Conservation (phyloP, 2,329 filamentous ascomycete species). For the Ophiostoma fasciatum region DNA sequence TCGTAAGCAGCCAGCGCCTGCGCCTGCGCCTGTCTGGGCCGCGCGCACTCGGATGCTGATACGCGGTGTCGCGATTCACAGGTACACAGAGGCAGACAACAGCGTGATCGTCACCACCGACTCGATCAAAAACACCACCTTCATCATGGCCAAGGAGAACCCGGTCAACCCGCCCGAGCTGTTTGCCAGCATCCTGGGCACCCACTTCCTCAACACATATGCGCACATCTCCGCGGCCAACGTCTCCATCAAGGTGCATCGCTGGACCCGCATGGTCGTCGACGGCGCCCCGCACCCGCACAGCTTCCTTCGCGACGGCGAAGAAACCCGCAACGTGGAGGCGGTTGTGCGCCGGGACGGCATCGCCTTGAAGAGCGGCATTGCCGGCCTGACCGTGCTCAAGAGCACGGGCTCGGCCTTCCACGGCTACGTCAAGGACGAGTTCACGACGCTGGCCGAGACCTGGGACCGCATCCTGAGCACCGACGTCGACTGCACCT, state of each 20-base stretch:
- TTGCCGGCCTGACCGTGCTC: conserved; percentile 72
- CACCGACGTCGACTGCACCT: conserved; percentile 77
- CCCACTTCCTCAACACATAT: conserved; percentile 83
- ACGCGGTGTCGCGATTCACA: too few species aligned
- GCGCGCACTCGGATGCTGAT: too few species aligned
- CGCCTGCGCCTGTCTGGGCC: too few species aligned
- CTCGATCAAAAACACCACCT: conserved; percentile 94
- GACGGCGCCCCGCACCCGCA: conserved; percentile 88
- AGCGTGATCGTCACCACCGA: conserved; percentile 90
- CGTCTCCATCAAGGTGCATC: conserved; percentile 67
- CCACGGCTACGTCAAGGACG: conserved; percentile 84
- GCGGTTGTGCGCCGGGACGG: conserved; percentile 55
- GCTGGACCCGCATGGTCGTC: conserved; percentile 80
- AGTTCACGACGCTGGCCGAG: conserved; percentile 82
- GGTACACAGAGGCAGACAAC: conserved; percentile 90
- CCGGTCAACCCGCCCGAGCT: conserved; percentile 87
- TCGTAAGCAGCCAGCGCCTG: conserved; percentile 39
- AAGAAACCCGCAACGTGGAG: conserved; percentile 74
- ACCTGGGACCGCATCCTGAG: conserved; percentile 92
- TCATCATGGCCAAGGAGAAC: conserved; percentile 88
- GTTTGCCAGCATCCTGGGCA: conserved; percentile 69
- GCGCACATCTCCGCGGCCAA: conserved; percentile 75
- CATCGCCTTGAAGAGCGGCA: conserved; percentile 61
- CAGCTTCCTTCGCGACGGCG: conserved; percentile 81
- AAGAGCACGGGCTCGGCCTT: conserved; percentile 97